phyloP scores from a whole-genome alignment of 2,329 filamentous ascomycete genomes.

The Paraconiothyrium sp. region DNA sequence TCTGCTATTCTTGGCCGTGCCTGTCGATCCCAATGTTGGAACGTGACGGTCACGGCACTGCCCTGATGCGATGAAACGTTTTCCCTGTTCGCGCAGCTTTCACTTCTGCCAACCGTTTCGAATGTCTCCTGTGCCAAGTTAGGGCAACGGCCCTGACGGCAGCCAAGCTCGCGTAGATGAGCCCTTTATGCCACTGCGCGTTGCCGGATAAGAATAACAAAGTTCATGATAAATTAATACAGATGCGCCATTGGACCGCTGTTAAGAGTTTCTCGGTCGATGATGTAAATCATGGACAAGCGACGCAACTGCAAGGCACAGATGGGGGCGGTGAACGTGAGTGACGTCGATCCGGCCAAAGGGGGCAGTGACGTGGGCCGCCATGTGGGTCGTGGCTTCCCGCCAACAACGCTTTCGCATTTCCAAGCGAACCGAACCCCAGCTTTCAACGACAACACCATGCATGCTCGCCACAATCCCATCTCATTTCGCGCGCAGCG shows the following conservation, averaged over 20 bases:
- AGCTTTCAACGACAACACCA: slow-evolving; percentile 8
- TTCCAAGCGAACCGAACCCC: slow-evolving; percentile 15
- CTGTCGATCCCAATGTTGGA: neutral
- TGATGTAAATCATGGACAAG: slow-evolving; percentile 33
- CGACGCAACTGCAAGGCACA: slow-evolving; percentile 22
- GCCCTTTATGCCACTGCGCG: slow-evolving; percentile 1
- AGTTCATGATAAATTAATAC: slow-evolving; percentile 22
- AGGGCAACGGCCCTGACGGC: slow-evolving; percentile 7
- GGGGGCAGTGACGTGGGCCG: slow-evolving; percentile 26
- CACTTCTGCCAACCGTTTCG: slow-evolving; percentile 7
- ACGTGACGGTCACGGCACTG: neutral
- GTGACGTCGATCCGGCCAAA: slow-evolving; percentile 34
- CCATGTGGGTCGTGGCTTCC: slow-evolving; percentile 12
- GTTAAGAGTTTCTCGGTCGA: slow-evolving; percentile 12
- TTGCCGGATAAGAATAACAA: neutral
- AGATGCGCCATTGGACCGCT: slow-evolving; percentile 22
- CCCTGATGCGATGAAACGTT: neutral
- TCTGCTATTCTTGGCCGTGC: slow-evolving; percentile 1
- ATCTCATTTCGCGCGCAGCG: slow-evolving; percentile 11
- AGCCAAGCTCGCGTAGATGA: slow-evolving; percentile 28
- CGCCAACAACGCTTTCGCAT: slow-evolving; percentile 15
- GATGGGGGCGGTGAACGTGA: slow-evolving; percentile 8
- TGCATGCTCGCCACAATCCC: slow-evolving; percentile 8
- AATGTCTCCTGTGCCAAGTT: neutral
- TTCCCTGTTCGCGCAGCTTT: neutral